Evolutionary conservation across 371 early-diverging fungal genomes (phyloP).

Genomic region (Parasitella parasitica): DNA sequence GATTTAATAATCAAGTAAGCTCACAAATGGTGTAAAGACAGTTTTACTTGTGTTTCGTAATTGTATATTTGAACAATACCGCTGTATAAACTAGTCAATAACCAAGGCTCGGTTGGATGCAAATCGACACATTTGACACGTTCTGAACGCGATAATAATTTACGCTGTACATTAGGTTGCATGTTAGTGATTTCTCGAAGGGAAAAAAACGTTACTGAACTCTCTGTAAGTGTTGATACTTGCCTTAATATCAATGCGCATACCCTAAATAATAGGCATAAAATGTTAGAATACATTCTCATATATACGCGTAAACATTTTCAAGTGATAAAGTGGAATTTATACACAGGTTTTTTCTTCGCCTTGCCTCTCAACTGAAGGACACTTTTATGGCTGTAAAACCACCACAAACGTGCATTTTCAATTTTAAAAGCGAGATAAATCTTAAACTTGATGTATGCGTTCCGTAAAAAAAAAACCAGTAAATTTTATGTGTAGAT

Average conservation of each 20-base stretch:
- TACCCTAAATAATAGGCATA: conserved; percentile 48
- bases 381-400: not conserved
- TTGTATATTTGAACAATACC: conserved; percentile 98
- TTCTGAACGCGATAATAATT: conserved; percentile 85
- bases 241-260: conserved; percentile 70
- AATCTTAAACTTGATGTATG: not conserved
- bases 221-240: not conserved
- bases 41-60: conserved; percentile 92
- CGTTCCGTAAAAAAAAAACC: not conserved
- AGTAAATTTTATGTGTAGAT: not conserved
- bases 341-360: not conserved
- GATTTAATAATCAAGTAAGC: not conserved
- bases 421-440: not conserved
- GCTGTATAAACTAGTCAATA: conserved; percentile 95
- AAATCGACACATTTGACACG: conserved; percentile 98
- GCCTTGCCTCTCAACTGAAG: not conserved
- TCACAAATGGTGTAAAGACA: not conserved
- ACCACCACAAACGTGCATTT: not conserved
- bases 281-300: not conserved
- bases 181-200: not conserved
- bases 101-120: conserved; percentile 99
- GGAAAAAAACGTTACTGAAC: not conserved
- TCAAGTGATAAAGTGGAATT: not conserved
- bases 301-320: not conserved
- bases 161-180: conserved; percentile 44